phyloP scores from a whole-genome alignment of 2,329 filamentous ascomycete species.

The Ampelomyces quisqualis region DNA sequence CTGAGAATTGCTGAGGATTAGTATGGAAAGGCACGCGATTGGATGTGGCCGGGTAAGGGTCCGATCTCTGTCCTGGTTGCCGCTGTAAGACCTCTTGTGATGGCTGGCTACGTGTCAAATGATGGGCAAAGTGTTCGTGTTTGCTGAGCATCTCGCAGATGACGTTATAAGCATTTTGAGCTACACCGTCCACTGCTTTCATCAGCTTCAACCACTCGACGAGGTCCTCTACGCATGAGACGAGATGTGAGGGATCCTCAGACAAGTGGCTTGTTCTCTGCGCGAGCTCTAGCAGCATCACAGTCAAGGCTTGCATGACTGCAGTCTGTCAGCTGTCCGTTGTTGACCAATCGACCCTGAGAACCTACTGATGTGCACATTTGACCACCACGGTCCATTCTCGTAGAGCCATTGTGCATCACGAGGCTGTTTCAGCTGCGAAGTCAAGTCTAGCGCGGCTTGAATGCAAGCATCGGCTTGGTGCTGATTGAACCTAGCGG shows the following conservation, averaged over 20 bases:
- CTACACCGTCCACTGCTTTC: constrained; percentile 28
- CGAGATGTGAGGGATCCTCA: constrained; percentile 24
- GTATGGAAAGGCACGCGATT: too few relatives aligned
- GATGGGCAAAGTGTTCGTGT: neutral
- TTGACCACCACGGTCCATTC: constrained; percentile 44
- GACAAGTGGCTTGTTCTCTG: constrained; percentile 26
- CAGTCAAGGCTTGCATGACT: constrained; percentile 43
- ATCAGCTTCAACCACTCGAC: constrained; percentile 36
- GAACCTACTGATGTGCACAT: constrained; percentile 28
- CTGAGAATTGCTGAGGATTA: neutral
- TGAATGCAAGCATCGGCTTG: constrained; percentile 38
- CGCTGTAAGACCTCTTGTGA: neutral
- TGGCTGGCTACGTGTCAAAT: neutral
- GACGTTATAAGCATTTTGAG: constrained; percentile 30
- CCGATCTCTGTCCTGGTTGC: neutral
- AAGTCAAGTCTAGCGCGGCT: constrained; percentile 36
- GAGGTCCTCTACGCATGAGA: constrained; percentile 28
- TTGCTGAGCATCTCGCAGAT: constrained; percentile 11
- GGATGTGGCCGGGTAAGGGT: too few relatives aligned
- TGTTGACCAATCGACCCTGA: neutral
- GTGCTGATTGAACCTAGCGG: constrained; percentile 31
- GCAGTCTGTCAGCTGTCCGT: constrained; percentile 3
- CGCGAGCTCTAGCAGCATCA: constrained; percentile 43
- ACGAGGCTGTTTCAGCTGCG: constrained; percentile 28
- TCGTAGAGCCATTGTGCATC: constrained; percentile 16